Conservation (phyloP, 2,329 filamentous ascomycete genomes). For the Mycosphaerella sp. region DNA sequence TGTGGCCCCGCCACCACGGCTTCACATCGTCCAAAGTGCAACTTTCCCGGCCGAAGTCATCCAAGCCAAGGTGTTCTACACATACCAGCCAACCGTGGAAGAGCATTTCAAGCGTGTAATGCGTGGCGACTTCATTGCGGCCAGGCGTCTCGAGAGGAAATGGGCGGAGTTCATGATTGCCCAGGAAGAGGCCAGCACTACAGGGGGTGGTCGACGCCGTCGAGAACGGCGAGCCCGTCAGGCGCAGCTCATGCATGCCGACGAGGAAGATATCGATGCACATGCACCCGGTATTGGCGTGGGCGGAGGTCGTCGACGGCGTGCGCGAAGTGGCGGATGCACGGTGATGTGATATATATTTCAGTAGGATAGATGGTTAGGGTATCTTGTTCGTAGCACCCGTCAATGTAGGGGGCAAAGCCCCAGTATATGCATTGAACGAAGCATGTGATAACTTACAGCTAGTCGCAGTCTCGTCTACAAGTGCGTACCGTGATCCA, state of each 20-base stretch:
- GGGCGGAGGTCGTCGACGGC: constrained; percentile 39
- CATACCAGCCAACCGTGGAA: constrained; percentile 89
- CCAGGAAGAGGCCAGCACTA: constrained; percentile 71
- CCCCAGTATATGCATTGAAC: background rate
- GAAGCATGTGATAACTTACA: too few relatives aligned
- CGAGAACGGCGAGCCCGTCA: constrained; percentile 72
- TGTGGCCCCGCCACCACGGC: constrained; percentile 19
- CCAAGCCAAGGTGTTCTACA: constrained; percentile 86
- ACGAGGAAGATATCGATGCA: constrained; percentile 60
- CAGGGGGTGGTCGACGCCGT: constrained; percentile 59
- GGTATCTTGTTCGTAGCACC: background rate
- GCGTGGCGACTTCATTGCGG: constrained; percentile 65
- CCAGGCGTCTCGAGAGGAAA: constrained; percentile 74
- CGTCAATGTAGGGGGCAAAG: background rate
- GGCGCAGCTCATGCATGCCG: constrained; percentile 70
- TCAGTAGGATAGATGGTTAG: background rate
- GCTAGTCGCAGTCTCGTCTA: background rate
- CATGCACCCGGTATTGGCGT: constrained; percentile 22
- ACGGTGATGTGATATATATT: constrained; percentile 39
- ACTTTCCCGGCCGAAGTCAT: constrained; percentile 74
- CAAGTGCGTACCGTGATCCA: too few relatives aligned
- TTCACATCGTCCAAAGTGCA: constrained; percentile 31
- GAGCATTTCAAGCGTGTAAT: constrained; percentile 86
- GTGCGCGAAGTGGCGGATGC: constrained; percentile 46
- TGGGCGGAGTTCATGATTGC: constrained; percentile 95